Evolutionary conservation across 768 basidiomycete genomes (phyloP), one percentile per base, ranked within the genome.

Genomic region (Psilocybe cyanescens): DNA sequence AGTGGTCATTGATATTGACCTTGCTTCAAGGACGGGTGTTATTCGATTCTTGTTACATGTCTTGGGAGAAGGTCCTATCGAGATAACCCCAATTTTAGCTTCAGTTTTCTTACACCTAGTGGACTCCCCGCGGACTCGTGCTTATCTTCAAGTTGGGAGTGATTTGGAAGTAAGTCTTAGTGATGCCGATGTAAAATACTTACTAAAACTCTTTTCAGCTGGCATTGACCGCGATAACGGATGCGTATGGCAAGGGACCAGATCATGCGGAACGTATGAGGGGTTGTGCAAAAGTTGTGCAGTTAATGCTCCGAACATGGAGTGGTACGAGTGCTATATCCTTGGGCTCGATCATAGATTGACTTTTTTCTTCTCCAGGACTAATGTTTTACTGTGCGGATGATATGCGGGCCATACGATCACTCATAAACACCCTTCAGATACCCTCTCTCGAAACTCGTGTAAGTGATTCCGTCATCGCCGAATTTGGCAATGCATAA

Each of bases 371-470:
- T 44, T 30, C n/a, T 58, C n/a, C 50, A 81, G 97, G 97, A 9
- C 71, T 99, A 28, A 88, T 98, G 84, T 98, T 97, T 72, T 89
- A 97, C 67, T 97, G 94, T 73, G 87, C 95, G 85, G 85, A 95
- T 70, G 87, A 93, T 65, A 91, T 91, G 81, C 80, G 86, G 35
- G 94, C 95, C 0, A 88, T 99, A 57, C 86, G 88, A 53, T 90
- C 92, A 4, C 76, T 98, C 31, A 83, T 99, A 31, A 85, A 95
- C 67, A 93, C 91, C 0, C 80, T 99, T 48, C 86, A 88, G 63
- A 92, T 97, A 75, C 95, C 97, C 1, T 94, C 92, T 2, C 80
- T 94, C 29, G 90, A 94, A 50, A 89, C 92, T 51, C 81, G 95
- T 71, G 96, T 95, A 71, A 64, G 87, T 66, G 29, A n/a, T 19